These are phyloP conservation scores for Leptosphaerulina australis DNA, from an alignment of 2,329 filamentous ascomycete species.

Conservation along the genomic window DNA sequence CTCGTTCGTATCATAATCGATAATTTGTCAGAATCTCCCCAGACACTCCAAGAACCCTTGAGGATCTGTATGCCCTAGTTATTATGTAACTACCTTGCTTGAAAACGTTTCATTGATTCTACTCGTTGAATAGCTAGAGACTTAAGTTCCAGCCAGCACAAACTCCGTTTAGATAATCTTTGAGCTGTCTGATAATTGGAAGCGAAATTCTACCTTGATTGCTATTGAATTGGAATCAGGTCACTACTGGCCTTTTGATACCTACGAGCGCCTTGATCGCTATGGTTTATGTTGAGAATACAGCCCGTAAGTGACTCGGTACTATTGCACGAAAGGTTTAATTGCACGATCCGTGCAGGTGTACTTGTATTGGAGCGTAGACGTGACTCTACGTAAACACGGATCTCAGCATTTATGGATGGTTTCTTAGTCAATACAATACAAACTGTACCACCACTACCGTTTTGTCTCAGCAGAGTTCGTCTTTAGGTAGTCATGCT, in stretches of 20 bases:
- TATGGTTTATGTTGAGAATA: no score
- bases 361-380: no score
- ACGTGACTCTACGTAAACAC: no score
- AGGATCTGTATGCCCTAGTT: slow-evolving; percentile 5
- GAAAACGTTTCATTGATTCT: slow-evolving; percentile 11
- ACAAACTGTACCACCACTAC: no score
- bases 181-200: slow-evolving; percentile 13
- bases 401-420: no score
- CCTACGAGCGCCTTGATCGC: slow-evolving; percentile 65
- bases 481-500: no score
- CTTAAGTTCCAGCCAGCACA: slow-evolving; percentile 24
- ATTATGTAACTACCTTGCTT: slow-evolving; percentile 7
- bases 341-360: no score
- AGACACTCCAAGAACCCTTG: slow-evolving; percentile 11
- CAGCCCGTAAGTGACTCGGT: no score
- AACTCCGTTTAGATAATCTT: slow-evolving; percentile 27
- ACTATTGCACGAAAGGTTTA: no score
- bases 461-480: no score
- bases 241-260: slow-evolving; percentile 59
- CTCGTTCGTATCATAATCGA: slow-evolving; percentile 11
- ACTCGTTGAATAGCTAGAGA: slow-evolving; percentile 28
- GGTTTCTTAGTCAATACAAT: no score
- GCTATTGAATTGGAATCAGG: slow-evolving; percentile 42
- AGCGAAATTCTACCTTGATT: slow-evolving; percentile 44
- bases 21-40: slow-evolving; percentile 10